Evolutionary conservation across 2,329 filamentous ascomycete genomes (phyloP).

Genomic region (Alternaria gansuensis): DNA sequence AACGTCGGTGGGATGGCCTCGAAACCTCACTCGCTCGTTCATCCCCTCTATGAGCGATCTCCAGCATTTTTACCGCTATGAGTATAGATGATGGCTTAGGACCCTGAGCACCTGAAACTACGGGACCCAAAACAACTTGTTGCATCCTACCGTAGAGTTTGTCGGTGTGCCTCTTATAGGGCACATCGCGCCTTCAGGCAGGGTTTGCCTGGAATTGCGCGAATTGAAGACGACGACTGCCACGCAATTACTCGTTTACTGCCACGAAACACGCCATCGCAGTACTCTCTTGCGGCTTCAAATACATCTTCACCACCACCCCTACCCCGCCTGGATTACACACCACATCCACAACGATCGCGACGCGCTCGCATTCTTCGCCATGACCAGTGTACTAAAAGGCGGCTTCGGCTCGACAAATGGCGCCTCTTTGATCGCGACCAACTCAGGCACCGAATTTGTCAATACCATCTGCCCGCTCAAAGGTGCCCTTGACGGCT

Average conservation of each 20-base stretch:
- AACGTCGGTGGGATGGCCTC: constrained; percentile 4
- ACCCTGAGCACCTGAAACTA: constrained; percentile 17
- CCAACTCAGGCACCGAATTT: constrained; percentile 52
- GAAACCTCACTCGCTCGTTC: constrained; percentile 11
- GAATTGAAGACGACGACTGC: constrained; percentile 15
- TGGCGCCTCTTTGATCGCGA: constrained; percentile 24
- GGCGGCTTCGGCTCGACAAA: constrained; percentile 34
- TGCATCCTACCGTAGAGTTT: constrained; percentile 11
- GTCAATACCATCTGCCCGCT: constrained; percentile 52
- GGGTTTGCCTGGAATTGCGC: constrained; percentile 15
- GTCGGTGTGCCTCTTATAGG: constrained; percentile 13
- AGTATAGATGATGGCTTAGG: constrained; percentile 8
- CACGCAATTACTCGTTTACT: constrained; percentile 2
- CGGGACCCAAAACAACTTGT: constrained; percentile 16
- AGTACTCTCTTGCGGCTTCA: background rate
- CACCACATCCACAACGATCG: background rate
- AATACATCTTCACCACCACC: background rate
- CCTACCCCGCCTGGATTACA: background rate
- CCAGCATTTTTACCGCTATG: constrained; percentile 12
- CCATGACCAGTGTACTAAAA: constrained; percentile 33
- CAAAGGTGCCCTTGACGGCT: constrained; percentile 46
- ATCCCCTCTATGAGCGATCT: constrained; percentile 9
- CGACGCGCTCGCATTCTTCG: background rate
- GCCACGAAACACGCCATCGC: constrained; percentile 3
- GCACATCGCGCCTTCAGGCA: constrained; percentile 13